phyloP scores from a whole-genome alignment of 176 grass and related monocot genomes.

The Oryza rufipogon region DNA sequence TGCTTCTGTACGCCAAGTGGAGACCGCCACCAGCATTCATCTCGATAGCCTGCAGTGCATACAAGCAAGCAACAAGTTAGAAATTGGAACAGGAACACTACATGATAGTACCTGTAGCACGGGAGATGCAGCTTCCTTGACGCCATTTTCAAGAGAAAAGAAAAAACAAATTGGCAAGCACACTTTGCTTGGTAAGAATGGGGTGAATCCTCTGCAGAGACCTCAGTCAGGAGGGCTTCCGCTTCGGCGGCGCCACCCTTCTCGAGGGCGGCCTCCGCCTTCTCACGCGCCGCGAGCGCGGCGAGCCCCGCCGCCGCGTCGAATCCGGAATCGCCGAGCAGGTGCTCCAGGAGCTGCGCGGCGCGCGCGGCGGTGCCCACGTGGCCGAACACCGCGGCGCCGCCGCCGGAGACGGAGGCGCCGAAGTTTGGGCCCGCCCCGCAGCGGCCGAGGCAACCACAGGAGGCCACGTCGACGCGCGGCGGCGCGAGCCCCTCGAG shows the following conservation, averaged over 20 bases:
- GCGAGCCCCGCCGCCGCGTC: slow-evolving; percentile 55
- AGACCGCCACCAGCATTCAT: slow-evolving; percentile 60
- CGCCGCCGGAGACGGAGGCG: slow-evolving; percentile 35
- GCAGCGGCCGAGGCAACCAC: slow-evolving; percentile 85
- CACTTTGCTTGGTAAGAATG: not conserved
- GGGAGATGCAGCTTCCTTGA: no score
- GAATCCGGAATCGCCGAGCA: slow-evolving; percentile 60
- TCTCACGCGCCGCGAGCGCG: slow-evolving; percentile 55
- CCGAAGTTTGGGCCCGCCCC: slow-evolving; percentile 73
- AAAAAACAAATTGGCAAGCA: not conserved
- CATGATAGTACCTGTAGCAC: no score
- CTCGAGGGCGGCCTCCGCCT: slow-evolving; percentile 59
- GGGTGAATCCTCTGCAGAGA: not conserved
- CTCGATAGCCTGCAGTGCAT: slow-evolving; percentile 52
- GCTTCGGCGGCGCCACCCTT: slow-evolving; percentile 60
- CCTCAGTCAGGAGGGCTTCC: slow-evolving; percentile 77
- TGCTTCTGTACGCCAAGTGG: slow-evolving; percentile 71
- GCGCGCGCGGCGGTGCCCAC: slow-evolving; percentile 68
- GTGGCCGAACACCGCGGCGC: slow-evolving; percentile 50
- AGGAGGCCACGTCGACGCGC: slow-evolving; percentile 61
- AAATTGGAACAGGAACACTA: slow-evolving; percentile 7
- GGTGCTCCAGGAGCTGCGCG: slow-evolving; percentile 58
- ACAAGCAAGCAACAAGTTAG: not conserved
- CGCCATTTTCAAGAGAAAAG: no score
- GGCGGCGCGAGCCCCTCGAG: slow-evolving; percentile 64